These are phyloP conservation scores for Pleurotus djamor DNA, from an alignment of 768 basidiomycete species.

Conservation along the genomic window DNA sequence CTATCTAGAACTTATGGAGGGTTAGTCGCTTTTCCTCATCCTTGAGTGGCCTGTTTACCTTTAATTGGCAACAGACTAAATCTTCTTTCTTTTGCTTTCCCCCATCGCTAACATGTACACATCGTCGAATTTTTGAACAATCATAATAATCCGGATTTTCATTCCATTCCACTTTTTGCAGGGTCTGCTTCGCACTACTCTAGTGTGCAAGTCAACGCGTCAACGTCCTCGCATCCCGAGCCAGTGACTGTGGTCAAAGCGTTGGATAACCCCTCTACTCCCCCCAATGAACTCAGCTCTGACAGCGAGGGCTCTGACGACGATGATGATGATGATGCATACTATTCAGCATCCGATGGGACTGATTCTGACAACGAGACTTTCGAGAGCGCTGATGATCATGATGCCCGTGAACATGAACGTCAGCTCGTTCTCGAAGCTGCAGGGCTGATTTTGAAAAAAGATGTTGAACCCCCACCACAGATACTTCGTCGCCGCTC, in stretches of 20 bases:
- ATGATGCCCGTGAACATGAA: conserved; percentile 67
- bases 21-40: conserved; percentile 71
- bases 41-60: conserved; percentile 62
- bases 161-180: conserved; percentile 9
- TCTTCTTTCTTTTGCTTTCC: conserved; percentile 56
- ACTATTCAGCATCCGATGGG: conserved; percentile 21
- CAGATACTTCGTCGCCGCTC: conserved; percentile 23
- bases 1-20: conserved; percentile 83
- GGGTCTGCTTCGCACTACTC: background rate
- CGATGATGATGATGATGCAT: conserved; percentile 10
- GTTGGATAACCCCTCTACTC: background rate
- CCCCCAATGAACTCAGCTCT: background rate
- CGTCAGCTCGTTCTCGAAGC: conserved; percentile 83
- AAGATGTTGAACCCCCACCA: conserved; percentile 50
- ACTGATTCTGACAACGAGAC: conserved; percentile 41
- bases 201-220: conserved; percentile 2
- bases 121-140: conserved; percentile 22
- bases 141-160: conserved; percentile 21
- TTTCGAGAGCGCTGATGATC: conserved; percentile 49
- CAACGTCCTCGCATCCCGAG: background rate
- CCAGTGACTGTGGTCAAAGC: background rate
- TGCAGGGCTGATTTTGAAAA: conserved; percentile 79
- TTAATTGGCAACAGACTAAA: conserved; percentile 76
- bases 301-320: background rate
- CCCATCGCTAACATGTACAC: conserved; percentile 39